Base-by-base conservation (phyloP, 2,329 filamentous ascomycete genomes). In the Pseudogymnoascus sp. region DNA sequence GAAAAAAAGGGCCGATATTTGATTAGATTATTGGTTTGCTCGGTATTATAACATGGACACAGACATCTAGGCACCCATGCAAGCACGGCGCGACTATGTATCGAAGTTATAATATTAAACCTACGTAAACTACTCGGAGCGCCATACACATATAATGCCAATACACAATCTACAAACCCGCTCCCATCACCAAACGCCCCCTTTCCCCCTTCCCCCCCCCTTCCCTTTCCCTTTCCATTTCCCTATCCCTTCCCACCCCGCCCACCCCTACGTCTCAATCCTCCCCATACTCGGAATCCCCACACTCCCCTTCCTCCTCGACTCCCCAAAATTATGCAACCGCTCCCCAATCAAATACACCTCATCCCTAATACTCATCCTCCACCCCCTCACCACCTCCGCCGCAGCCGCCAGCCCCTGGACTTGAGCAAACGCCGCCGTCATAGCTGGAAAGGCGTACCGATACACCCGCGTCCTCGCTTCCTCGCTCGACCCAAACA, bases 281-380 rank as follows among this genome's bases (percentile, higher is more conserved):
- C 71, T 70, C 37, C 69, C 65, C 51, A 72, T 63, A 64, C 57
- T 67, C 6, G 67, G 65, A 8, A 67, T 67, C 43, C 37, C 51
- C 5, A 62, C 64, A 25, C 64, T 63, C 61, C 63, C 66, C 34
- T 57, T 57, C 51, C 51, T 10, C 13, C 51, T 57, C 25, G 51
- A 57, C 51, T 89, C 87, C 2, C 92, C 90, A 77, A 97, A 96
- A 75, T 99, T 99, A 78, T 99, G 96, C 72, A 99, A 77, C 65
- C 93, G 80, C 78, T 99, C 93, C 1, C 95, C 95, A 72, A 98
- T 95, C 51, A 99, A 79, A 75, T 99, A 99, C 0, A 96, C 93
- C 77, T 99, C 96, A 75, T 99, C 96, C 41, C 92, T 82, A 57
- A 99, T 92, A 65, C 88, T 85, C 64, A 87, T 81, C 70, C 90